Evolutionary conservation across 257 asterid genomes (phyloP).

Genomic region (Anisodus acutangulus): DNA sequence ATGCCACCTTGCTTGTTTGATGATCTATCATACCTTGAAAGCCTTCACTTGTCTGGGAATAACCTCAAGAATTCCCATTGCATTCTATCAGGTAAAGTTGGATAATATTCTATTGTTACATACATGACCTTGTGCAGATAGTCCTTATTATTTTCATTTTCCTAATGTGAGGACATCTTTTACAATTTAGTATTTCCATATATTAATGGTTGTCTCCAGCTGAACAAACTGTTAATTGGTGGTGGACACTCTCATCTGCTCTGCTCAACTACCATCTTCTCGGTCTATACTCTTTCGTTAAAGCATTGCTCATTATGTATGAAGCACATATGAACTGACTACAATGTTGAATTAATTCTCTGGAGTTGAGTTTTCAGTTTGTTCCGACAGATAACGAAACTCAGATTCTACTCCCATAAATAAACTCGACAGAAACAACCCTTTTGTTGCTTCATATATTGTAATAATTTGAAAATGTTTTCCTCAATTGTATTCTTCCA

Average conservation of each 20-base stretch:
- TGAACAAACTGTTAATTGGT: neutral
- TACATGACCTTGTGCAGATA: neutral
- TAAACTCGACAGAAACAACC: neutral
- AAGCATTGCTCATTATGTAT: neutral
- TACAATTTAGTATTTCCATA: conserved; percentile 13
- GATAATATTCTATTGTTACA: neutral
- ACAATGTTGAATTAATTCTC: neutral
- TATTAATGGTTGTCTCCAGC: neutral
- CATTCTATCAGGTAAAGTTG: conserved; percentile 12
- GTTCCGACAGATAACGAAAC: neutral
- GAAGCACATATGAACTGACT: conserved; percentile 17
- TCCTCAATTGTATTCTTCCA: no score
- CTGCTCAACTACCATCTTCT: conserved; percentile 17
- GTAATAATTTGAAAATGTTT: no score
- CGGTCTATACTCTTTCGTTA: neutral
- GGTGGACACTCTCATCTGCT: conserved; percentile 17
- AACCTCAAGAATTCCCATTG: conserved; percentile 27
- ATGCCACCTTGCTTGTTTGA: conserved; percentile 28
- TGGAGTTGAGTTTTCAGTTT: neutral
- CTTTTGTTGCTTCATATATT: neutral
- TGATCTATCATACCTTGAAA: conserved; percentile 24
- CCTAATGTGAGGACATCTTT: neutral
- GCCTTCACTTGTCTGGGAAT: conserved; percentile 32
- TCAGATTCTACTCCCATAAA: neutral
- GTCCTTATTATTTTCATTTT: neutral